Base-by-base conservation (phyloP, 805 yeast species). In the Saccharomycopsis sp. region DNA sequence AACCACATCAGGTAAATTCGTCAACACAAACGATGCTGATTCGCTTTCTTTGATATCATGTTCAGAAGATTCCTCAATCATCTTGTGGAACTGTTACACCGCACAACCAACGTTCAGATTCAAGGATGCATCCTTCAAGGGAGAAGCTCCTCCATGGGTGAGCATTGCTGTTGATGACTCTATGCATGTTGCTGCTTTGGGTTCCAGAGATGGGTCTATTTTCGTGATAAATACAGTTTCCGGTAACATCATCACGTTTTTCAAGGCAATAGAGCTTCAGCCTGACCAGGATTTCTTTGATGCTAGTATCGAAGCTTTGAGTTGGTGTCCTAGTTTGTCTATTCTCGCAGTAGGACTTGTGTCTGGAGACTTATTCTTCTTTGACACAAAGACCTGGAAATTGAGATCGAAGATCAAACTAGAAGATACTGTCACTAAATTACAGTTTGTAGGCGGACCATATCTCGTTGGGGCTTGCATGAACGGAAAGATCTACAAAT, bases 31-130 rank as follows among this genome's bases (percentile, higher is more conserved):
- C 53, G 80, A 82, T 49, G 83, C 79, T 63, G 80, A 82, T 65
- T 84, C 82, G 62, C 77, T 77, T 44, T 77, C 83, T 25, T 76
- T 94, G 60, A 80, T 90, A 15, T 87, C 96, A 0, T 75, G 84
- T 20, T 84, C 96, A 22, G 92, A 90, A 62, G 98, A 94, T 72
- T 91, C 96, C 29, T 76, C 89, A 3, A 81, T 94, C 38, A 84
- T 92, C 58, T 84, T 84, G 59, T 93, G 98, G 98, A 89, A 91
- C 68, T 88, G 92, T 58, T 92, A 82, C 74, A 84, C 93, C 2
- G 84, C 84, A 34, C 83, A 81, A 53, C 82, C 83, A 42, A 78
- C 81, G 63, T 93, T 83, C 76, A 87, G 85, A 66, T 74, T 89
- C 60, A 78, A 80, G 58, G 81, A 83, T 23, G 76, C 77, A 23